A percentile compares a stretch with the other conserved stretches of the same genome.
Evolutionary conservation across 169 alveolate species (phyloP).

Genomic region (Hepatocystis sp.): DNA sequence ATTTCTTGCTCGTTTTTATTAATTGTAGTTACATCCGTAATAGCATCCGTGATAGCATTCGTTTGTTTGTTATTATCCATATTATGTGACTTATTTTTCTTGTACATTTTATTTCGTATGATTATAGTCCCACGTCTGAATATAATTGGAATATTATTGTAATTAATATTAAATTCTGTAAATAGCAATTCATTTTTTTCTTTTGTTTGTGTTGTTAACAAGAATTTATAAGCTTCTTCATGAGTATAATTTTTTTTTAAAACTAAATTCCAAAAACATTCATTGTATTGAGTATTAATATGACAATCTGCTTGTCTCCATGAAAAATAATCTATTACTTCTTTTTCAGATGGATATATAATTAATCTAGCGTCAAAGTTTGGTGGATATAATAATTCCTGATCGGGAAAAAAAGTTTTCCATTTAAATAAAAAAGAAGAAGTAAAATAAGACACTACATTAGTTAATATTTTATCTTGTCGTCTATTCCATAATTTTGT

Average conservation of each 20-base stretch:
- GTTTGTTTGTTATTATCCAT: too few species aligned
- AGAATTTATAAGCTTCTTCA: conserved; percentile 84
- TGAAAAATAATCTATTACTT: conserved; percentile 91
- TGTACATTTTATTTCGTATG: conserved; percentile 11
- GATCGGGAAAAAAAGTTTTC: conserved; percentile 85
- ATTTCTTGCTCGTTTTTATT: too few species aligned
- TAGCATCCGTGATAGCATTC: too few species aligned
- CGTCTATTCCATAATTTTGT: conserved; percentile 80
- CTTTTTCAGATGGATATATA: conserved; percentile 91
- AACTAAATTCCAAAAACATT: conserved; percentile 96
- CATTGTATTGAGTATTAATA: conserved; percentile 96
- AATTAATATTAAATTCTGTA: conserved; percentile 91
- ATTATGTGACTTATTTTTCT: too few species aligned
- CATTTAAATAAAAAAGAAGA: conserved; percentile 92
- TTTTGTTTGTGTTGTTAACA: conserved; percentile 88
- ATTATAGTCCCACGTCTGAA: conserved; percentile 70
- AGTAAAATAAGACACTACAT: conserved; percentile 93
- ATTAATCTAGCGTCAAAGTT: conserved; percentile 95
- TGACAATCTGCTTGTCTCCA: conserved; percentile 97
- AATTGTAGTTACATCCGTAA: too few species aligned
- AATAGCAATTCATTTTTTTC: conserved; percentile 93
- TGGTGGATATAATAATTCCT: conserved; percentile 89
- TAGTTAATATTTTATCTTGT: conserved; percentile 89
- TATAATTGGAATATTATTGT: conserved; percentile 86
- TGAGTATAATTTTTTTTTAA: conserved; percentile 87